Conservation (phyloP, 1,139 yeast genomes). For the Protomyces inouyei region DNA sequence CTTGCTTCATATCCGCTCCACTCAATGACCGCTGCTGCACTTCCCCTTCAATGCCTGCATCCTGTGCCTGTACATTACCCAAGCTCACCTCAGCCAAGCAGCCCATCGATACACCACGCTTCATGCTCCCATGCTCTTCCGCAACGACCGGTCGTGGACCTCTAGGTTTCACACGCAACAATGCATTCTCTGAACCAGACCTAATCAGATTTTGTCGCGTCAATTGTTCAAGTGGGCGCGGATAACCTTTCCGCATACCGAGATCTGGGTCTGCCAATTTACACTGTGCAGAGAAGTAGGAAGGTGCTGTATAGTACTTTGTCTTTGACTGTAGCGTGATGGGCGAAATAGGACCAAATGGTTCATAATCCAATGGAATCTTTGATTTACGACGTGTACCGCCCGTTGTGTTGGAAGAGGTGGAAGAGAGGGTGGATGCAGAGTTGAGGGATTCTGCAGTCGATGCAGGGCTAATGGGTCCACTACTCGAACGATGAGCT, state of each 20-base stretch:
- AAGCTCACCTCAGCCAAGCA: background rate
- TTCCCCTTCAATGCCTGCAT: background rate
- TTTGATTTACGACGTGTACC: background rate
- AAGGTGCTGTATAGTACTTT: background rate
- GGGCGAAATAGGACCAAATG: background rate
- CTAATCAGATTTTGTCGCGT: background rate
- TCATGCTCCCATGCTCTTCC: background rate
- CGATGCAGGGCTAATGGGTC: background rate
- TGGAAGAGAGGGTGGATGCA: background rate
- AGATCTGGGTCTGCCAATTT: background rate
- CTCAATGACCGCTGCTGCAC: background rate
- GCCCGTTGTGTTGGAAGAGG: background rate
- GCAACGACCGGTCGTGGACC: background rate
- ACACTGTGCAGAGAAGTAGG: background rate
- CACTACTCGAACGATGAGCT: background rate
- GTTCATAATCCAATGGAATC: background rate
- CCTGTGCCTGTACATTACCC: background rate
- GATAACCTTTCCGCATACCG: background rate
- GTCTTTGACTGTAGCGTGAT: background rate
- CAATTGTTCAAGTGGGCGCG: background rate
- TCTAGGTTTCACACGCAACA: background rate
- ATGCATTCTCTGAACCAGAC: background rate
- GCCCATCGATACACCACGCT: background rate
- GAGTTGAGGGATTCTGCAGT: background rate
- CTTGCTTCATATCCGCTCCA: background rate